Base-by-base conservation (phyloP, 2,329 filamentous ascomycete species). In the Aspergillus chevalieri region DNA sequence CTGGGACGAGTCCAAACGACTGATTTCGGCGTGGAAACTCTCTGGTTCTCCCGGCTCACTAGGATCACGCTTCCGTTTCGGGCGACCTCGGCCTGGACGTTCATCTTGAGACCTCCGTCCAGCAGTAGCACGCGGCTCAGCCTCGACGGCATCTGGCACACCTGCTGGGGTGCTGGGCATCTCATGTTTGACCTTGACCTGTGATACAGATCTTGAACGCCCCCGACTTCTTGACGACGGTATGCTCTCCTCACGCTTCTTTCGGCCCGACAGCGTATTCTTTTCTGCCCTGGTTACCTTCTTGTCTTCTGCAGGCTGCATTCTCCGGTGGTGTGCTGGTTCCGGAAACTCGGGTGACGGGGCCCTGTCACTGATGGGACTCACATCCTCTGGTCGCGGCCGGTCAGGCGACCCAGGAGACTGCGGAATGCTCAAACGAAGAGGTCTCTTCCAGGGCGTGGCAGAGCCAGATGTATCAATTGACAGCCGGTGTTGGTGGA, bases 391-490 rank as follows among this genome's bases (percentile, higher is more conserved):
- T 2, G 70, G 65, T 4, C 65, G 61, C 43, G 72, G 72, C 2
- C 67, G 65, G 45, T 63, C 56, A 8, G 72, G 72, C 17, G 72
- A 74, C 14, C 60, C 59, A 24, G 70, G 69, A 5, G 66, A 68
- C 15, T 61, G 52, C 0, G 68, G 59, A 34, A 72, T 62, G 7
- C 58, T 67, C 38, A 64, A 46, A 10, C 59, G 61, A 19, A 69
- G 68, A 33, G 64, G 63, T 46, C 65, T 64, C 54, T 71, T 75
- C 72, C 72, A 75, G 3, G 70, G 73, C 1, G 72, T 75, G 15
- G 64, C 63, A 21, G 70, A 71, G 9, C 64, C 64, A n/a, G 65
- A 61, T 1, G 69, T 73, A 26, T 67, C 62, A 28, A 74, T 64
- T 2, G 67, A 71, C 15, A 66, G 58, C 14, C 62, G 65, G 4